phyloP scores from a whole-genome alignment of 2,329 filamentous ascomycete genomes.

The Cladophialophora bantiana region DNA sequence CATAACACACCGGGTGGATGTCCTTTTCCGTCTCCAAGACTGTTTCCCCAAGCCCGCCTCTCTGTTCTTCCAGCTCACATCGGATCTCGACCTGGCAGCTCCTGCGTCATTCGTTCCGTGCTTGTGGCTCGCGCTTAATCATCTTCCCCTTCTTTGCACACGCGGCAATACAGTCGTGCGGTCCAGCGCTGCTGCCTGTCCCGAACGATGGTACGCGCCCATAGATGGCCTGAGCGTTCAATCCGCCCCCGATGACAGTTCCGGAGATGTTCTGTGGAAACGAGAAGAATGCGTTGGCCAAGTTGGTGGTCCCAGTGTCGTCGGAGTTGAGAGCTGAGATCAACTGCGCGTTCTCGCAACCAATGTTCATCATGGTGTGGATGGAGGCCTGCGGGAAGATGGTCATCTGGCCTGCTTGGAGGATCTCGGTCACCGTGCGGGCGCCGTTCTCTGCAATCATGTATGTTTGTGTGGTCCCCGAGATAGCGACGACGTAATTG shows the following conservation, averaged over 20 bases:
- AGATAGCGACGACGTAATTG: slow-evolving; percentile 58
- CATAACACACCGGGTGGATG: not conserved
- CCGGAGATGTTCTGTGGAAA: slow-evolving; percentile 49
- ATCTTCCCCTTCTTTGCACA: slow-evolving; percentile 26
- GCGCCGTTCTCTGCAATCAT: slow-evolving; percentile 62
- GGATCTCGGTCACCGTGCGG: slow-evolving; percentile 49
- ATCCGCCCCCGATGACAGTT: slow-evolving; percentile 29
- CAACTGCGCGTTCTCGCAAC: slow-evolving; percentile 58
- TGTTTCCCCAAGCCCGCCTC: not conserved
- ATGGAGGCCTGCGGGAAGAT: slow-evolving; percentile 58
- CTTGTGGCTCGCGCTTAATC: slow-evolving; percentile 9
- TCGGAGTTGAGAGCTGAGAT: slow-evolving; percentile 58
- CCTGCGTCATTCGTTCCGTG: not conserved
- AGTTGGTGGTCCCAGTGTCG: slow-evolving; percentile 59
- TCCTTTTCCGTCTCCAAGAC: slow-evolving; percentile 6
- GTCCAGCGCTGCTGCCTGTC: slow-evolving; percentile 52
- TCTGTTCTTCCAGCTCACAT: not conserved
- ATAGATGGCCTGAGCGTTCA: slow-evolving; percentile 38
- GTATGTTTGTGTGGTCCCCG: slow-evolving; percentile 59
- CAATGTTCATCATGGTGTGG: slow-evolving; percentile 54
- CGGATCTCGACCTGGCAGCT: too few relatives aligned
- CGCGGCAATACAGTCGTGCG: slow-evolving; percentile 46
- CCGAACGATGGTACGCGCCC: slow-evolving; percentile 48
- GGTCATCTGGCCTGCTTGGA: slow-evolving; percentile 57
- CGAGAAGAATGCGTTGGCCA: slow-evolving; percentile 54